phyloP scores from a whole-genome alignment of 73 alveolate species.

The Paramecium caudatum region DNA sequence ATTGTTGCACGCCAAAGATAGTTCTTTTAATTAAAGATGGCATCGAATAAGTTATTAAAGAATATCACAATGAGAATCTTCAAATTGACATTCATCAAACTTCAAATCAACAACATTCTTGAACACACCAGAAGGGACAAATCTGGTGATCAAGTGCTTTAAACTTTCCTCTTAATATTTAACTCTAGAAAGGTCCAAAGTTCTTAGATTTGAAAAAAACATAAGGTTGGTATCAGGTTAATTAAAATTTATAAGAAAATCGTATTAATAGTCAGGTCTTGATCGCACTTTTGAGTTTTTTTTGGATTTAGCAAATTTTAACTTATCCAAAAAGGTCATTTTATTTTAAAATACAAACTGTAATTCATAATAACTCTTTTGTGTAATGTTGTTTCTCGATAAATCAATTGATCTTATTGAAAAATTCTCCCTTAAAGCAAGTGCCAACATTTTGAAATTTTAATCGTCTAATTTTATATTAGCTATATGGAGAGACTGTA shows the following conservation, averaged over 20 bases:
- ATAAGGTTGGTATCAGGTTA: not conserved
- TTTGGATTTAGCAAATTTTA: constrained; percentile 6
- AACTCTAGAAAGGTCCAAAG: constrained; percentile 17
- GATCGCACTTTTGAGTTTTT: not conserved
- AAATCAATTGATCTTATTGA: not conserved
- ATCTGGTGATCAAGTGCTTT: not conserved
- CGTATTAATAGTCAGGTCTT: constrained; percentile 6
- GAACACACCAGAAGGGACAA: not conserved
- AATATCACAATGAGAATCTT: constrained; percentile 35
- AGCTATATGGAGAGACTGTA: not conserved
- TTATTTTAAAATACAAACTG: not conserved
- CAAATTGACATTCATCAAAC: constrained; percentile 8
- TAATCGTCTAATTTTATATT: not conserved
- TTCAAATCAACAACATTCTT: not conserved
- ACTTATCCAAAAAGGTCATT: not conserved
- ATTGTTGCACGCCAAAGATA: not conserved
- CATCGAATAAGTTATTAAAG: not conserved
- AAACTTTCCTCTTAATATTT: not conserved
- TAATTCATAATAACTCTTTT: not conserved
- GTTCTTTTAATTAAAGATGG: not conserved
- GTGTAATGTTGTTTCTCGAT: constrained; percentile 12
- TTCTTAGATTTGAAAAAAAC: not conserved
- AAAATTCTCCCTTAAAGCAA: not conserved
- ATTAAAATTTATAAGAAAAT: not conserved
- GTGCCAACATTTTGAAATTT: not conserved